Evolutionary conservation across 140 eudicot genomes (phyloP), one percentile per base, ranked within the genome.

Genomic region (Flaveria floridana): DNA sequence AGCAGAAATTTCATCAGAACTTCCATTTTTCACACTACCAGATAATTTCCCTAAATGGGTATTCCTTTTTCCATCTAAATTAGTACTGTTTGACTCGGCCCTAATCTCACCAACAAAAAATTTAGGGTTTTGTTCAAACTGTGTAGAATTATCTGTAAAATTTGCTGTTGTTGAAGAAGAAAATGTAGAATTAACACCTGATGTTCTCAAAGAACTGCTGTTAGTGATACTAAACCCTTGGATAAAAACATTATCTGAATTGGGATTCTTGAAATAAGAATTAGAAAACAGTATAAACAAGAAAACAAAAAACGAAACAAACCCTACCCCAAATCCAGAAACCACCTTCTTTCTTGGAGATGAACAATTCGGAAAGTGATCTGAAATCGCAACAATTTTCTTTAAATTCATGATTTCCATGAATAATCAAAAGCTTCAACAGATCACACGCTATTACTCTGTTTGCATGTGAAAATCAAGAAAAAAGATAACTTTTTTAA

Each of bases 251-350:
- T 80, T 70, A 78, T 76, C 78, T 1, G 85, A 78, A 66, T 68
- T 56, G 3, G 89, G 84, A 77, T 78, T 75, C 61, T 80, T 87
- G 41, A 78, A 91, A 16, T 86, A 76, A 18, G 72, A 12, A 78
- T 80, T 78, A 19, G 59, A 83, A 76, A 89, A 66, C 15, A 87
- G 56, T 4, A 84, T 30, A 79, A 72, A 80, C 10, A 87, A 57
- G 20, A 85, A 25, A 25, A 89, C 47, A 9, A 91, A 74, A 68
- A 86, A 84, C 1, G 82, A 65, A 34, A 84, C 25, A 50, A 85
- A 28, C 48, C 89, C 91, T 70, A 89, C 79, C 69, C 94, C 83
- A 77, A 86, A 84, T 42, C 89, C 85, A 65, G 91, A 87, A 80
- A 87, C 77, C 21, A 85, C 85, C 88, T 85, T 87, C 59, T 70